Base-by-base conservation (phyloP, 2,329 filamentous ascomycete genomes). In the Ophiognomonia clavigignenti-juglandacearum region DNA sequence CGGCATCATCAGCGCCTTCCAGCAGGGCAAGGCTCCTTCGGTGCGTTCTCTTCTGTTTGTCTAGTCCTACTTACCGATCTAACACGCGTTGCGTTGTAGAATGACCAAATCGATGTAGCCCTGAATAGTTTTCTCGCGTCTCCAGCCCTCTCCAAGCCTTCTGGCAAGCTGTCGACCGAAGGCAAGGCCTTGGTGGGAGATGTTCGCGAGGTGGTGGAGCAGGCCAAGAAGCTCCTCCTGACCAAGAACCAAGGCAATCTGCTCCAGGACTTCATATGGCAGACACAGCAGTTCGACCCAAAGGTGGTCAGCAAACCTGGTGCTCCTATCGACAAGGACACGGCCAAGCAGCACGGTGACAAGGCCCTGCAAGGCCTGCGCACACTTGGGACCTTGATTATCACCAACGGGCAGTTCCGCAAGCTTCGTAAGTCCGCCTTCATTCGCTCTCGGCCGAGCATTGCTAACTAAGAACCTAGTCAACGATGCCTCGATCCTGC, bases 241-340 rank as follows among this genome's bases (percentile, higher is more conserved):
- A 86, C 85, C 70, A 98, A 97, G 78, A 98, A 98, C 63, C 80
- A 96, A 50, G 93, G 91, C 62, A 90, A 98, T 60, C 71, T 97
- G 48, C 72, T 98, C 18, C 93, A 98, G 63, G 91, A 98, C 60
- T 97, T 98, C 68, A 88, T 97, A 68, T 98, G 88, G 86, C 87
- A 96, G 63, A 91, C 90, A 0, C 82, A 89, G 61, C 78, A 86
- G 39, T 83, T 93, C 53, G 80, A 82, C 44, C 70, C 79, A 48
- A 83, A 75, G 58, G 73, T 77, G 43, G 75, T 88, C 22, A 65
- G 70, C 48, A 67, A 74, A 1, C 87, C 88, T 4, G 73, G 75
- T 47, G 77, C 80, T 1, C 85, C 89, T 0, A 58, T 95, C 39
- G 78, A 82, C 61, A 95, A 89, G 72, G 83, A 87, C 1, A 77